Evolutionary conservation across 108 stramenopile genomes (phyloP).

Genomic region (Nitzschia inconspicua): DNA sequence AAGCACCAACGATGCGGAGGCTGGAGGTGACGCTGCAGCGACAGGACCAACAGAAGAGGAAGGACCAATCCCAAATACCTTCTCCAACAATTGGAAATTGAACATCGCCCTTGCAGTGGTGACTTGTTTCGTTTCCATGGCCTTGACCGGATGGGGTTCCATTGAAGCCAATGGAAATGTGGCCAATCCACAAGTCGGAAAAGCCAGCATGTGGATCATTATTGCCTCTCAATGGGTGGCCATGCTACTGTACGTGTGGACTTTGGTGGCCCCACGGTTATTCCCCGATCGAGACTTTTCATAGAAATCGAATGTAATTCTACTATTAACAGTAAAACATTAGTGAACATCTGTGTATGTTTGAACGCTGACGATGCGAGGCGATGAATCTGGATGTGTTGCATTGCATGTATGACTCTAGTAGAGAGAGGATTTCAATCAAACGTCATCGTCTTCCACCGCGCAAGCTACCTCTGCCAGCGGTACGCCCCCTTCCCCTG

Average conservation of each 20-base stretch:
- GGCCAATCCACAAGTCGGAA: constrained; percentile 76
- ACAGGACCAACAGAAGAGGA: background rate
- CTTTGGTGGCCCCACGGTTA: constrained; percentile 81
- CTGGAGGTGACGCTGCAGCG: background rate
- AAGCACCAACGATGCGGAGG: constrained; percentile 6
- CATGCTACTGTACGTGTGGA: constrained; percentile 86
- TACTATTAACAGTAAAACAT: no score
- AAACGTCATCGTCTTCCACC: background rate
- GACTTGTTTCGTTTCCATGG: constrained; percentile 87
- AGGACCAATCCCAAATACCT: constrained; percentile 30
- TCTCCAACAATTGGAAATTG: constrained; percentile 83
- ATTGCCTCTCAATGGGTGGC: constrained; percentile 88
- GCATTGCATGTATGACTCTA: no score
- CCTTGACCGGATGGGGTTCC: constrained; percentile 89
- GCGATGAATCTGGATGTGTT: no score
- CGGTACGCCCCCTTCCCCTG: constrained; percentile 4
- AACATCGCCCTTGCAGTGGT: constrained; percentile 77
- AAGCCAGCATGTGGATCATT: constrained; percentile 90
- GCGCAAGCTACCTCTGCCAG: background rate
- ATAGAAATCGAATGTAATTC: no score
- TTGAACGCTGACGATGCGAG: no score
- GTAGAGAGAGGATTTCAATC: no score
- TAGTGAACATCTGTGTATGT: no score
- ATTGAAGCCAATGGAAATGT: constrained; percentile 60
- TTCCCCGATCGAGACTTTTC: constrained; percentile 92